Evolutionary conservation across 805 yeast species (phyloP), one percentile per base, ranked within the genome.

Genomic region (Nadsonia fulvescens): DNA sequence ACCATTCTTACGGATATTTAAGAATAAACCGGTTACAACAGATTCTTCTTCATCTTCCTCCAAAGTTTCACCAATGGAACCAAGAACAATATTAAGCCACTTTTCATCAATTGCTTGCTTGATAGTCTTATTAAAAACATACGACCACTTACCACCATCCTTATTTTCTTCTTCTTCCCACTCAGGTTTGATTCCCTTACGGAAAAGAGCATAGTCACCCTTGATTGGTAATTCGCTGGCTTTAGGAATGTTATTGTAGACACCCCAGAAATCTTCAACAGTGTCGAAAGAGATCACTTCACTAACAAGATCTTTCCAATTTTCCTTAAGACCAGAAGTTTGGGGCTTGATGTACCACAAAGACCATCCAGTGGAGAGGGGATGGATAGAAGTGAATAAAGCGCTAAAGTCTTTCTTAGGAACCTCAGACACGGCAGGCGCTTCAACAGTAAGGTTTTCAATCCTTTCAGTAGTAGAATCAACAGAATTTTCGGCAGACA

Each of bases 221-320:
- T 73, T 78, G 44, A 74, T 47, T 41, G 96, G 96, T 48, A 89
- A 64, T 48, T 82, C 93, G 36, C 70, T 68, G 27, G 93, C 93
- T 42, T 70, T 70, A 39, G 96, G 96, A 42, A 89, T 73, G 22
- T 91, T 76, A 54, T 89, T 83, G 62, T 70, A 77, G 38, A 86
- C 75, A 14, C 96, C 98, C 98, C 98, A 89, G 60, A 89, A 89
- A 53, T 86, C 95, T 60, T 89, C 98, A 27, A 89, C 96, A n/a
- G 93, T 70, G 29, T 71, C 66, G 43, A 89, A 81, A 13, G 91
- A 69, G 40, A 82, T 86, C 27, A 89, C 91, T 31, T 93, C 91
- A 58, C 82, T 82, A 46, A 89, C 64, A 38, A 82, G 64, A 46
- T 83, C 93, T 29, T 79, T 66, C 96, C 96, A 86, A 43, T 79